Evolutionary conservation across 208 protist genomes (phyloP).

Genomic region (Acanthamoeba sp.): DNA sequence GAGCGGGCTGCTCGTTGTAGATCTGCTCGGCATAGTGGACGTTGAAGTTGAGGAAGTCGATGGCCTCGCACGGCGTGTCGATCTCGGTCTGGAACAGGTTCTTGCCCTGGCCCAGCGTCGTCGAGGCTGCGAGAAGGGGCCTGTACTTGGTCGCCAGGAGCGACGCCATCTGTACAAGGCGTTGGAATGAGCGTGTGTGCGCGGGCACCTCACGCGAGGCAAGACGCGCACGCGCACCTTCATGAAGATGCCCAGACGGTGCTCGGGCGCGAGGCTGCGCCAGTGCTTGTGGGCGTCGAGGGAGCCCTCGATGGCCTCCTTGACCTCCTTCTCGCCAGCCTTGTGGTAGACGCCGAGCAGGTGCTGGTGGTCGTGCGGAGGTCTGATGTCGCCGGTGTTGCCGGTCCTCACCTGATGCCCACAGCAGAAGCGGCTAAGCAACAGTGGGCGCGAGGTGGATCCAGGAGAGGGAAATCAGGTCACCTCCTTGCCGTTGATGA

Average conservation of each 20-base stretch:
- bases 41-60: slow-evolving; percentile 97
- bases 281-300: slow-evolving; percentile 89
- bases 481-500: slow-evolving; percentile 62
- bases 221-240: no score
- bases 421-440: no score
- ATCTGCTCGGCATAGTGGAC: slow-evolving; percentile 95
- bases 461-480: no score
- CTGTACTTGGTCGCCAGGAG: slow-evolving; percentile 91
- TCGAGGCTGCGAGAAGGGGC: slow-evolving; percentile 93
- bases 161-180: slow-evolving; percentile 43
- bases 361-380: slow-evolving; percentile 43
- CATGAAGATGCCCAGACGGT: slow-evolving; percentile 95
- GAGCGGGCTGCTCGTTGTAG: slow-evolving; percentile 76
- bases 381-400: neutral
- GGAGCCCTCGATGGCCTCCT: slow-evolving; percentile 93
- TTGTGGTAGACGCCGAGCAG: slow-evolving; percentile 48
- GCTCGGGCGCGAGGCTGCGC: slow-evolving; percentile 91
- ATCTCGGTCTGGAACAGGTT: slow-evolving; percentile 98
- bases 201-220: no score
- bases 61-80: slow-evolving; percentile 95
- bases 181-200: no score
- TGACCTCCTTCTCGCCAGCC: slow-evolving; percentile 87
- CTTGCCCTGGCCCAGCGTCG: slow-evolving; percentile 98
- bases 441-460: no score
- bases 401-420: neutral